phyloP scores from a whole-genome alignment of 2,329 filamentous ascomycete species.

The Hypoxylon sp. region DNA sequence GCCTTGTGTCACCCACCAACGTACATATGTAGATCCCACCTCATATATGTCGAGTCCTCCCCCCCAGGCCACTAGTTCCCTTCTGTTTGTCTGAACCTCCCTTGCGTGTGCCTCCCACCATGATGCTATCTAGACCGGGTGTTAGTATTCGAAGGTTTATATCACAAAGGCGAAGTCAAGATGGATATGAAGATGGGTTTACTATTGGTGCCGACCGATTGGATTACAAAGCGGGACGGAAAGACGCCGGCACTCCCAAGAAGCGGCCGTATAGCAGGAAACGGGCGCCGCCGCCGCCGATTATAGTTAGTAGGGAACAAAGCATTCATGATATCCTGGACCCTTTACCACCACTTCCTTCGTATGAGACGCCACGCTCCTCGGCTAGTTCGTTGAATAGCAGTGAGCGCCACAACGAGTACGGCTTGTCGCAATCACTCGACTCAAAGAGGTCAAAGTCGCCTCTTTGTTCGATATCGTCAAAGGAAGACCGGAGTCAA shows the following conservation, averaged over 20 bases:
- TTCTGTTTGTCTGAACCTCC: conserved; percentile 47
- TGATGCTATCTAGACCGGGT: conserved; percentile 57
- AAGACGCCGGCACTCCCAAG: conserved; percentile 46
- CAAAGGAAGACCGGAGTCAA: conserved; percentile 48
- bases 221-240: conserved; percentile 40
- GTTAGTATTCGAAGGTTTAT: conserved; percentile 62
- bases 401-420: conserved; percentile 55
- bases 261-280: conserved; percentile 51
- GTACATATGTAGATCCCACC: conserved; percentile 37
- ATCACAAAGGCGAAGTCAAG: conserved; percentile 51
- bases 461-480: conserved; percentile 54
- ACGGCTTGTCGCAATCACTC: conserved; percentile 47
- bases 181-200: conserved; percentile 46
- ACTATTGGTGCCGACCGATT: conserved; percentile 41
- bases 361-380: conserved; percentile 55
- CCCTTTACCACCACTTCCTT: conserved; percentile 56
- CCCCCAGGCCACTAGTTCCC: conserved; percentile 41
- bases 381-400: conserved; percentile 63
- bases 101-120: conserved; percentile 48
- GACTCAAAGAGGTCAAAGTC: conserved; percentile 53
- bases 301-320: conserved; percentile 56
- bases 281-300: conserved; percentile 54
- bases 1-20: conserved; percentile 49
- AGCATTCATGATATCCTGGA: conserved; percentile 57
- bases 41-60: conserved; percentile 50